phyloP scores from a whole-genome alignment of 108 stramenopile genomes.

The Seminavis robusta region DNA sequence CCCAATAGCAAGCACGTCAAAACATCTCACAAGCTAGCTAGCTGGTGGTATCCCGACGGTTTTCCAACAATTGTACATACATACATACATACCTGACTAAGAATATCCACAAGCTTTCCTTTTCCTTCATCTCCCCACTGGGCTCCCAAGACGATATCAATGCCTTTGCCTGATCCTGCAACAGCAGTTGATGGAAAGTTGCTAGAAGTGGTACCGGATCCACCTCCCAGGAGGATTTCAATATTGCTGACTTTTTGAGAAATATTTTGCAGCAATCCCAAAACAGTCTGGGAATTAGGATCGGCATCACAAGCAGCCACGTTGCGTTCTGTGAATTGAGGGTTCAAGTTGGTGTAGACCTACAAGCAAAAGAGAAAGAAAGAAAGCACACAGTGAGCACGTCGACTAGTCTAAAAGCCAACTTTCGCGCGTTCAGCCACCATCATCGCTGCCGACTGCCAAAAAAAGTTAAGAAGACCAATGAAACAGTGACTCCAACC shows the following conservation, averaged over 20 bases:
- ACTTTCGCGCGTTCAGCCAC: too few species aligned
- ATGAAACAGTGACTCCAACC: too few species aligned
- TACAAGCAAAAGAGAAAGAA: background rate
- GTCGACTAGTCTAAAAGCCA: too few species aligned
- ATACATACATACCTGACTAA: constrained; percentile 59
- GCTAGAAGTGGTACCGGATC: background rate
- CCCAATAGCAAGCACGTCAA: background rate
- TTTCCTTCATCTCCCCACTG: constrained; percentile 99
- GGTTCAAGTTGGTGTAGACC: constrained; percentile 2
- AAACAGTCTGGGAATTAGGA: constrained; percentile 23
- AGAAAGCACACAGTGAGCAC: background rate
- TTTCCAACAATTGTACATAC: background rate
- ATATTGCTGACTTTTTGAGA: constrained; percentile 23
- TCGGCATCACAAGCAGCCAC: constrained; percentile 24
- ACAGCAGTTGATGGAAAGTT: constrained; percentile 5
- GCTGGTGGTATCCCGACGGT: background rate
- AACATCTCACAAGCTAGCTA: background rate
- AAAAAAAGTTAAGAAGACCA: too few species aligned
- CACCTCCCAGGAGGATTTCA: constrained; percentile 22
- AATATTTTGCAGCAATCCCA: constrained; percentile 40
- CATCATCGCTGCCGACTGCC: too few species aligned
- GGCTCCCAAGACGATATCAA: constrained; percentile 91
- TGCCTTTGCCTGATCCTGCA: constrained; percentile 30
- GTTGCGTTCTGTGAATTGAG: background rate
- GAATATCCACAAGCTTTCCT: constrained; percentile 98